Conservation (phyloP, 2,329 filamentous ascomycete species). For the Beauveria sp. region DNA sequence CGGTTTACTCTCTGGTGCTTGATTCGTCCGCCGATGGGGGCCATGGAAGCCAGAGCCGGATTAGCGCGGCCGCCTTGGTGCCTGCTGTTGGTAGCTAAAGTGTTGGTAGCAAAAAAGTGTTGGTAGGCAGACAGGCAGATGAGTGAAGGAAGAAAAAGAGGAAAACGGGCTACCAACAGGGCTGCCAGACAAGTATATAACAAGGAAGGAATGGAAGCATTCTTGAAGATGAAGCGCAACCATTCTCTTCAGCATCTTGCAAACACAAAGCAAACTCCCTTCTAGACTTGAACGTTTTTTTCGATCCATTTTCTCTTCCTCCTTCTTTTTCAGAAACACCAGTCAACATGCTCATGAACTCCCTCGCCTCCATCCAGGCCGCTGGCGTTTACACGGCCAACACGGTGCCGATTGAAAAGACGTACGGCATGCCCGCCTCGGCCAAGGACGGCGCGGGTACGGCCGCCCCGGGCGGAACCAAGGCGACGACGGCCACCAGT, state of each 20-base stretch:
- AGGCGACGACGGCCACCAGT: not conserved
- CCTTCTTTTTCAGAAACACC: not conserved
- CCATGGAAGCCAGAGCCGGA: not conserved
- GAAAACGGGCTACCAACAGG: not conserved
- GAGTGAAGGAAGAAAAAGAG: not conserved
- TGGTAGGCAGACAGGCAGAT: not conserved
- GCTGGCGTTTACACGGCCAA: not conserved
- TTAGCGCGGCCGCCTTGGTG: not conserved
- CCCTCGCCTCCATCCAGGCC: not conserved
- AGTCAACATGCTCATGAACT: not conserved
- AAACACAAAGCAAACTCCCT: no score
- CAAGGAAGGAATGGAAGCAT: not conserved
- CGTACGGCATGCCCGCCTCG: not conserved
- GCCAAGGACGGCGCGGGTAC: not conserved
- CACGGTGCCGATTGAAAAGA: not conserved
- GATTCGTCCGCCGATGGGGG: not conserved
- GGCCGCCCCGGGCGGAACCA: no score
- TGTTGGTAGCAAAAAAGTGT: no score
- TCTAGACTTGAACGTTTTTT: no score
- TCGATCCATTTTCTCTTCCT: not conserved
- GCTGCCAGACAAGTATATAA: not conserved
- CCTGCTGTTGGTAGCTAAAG: not conserved
- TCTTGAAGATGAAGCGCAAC: not conserved
- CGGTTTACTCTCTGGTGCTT: no score
- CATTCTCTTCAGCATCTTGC: not conserved